Evolutionary conservation across 768 basidiomycete genomes (phyloP).

Genomic region (Pulveroboletus frians): DNA sequence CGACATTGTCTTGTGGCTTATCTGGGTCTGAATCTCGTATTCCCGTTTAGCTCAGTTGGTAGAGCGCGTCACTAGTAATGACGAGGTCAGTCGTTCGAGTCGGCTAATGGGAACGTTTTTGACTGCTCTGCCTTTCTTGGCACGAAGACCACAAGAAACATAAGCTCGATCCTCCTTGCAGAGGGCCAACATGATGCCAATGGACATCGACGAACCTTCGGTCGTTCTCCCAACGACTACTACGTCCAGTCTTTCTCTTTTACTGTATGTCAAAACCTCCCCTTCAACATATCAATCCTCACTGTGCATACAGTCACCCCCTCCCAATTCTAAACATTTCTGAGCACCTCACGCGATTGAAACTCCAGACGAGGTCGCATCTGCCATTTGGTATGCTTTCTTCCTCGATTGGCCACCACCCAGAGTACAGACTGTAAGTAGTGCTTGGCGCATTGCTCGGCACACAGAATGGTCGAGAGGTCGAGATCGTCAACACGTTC

Average conservation of each 20-base stretch:
- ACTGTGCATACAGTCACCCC: slow-evolving; percentile 65
- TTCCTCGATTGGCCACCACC: not conserved
- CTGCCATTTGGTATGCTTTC: slow-evolving; percentile 58
- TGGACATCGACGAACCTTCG: slow-evolving; percentile 75
- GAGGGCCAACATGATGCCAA: slow-evolving; percentile 41
- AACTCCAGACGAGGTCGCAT: slow-evolving; percentile 59
- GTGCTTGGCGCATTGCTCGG: slow-evolving; percentile 93
- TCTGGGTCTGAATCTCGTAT: too few relatives aligned
- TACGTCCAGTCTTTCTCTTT: slow-evolving; percentile 67
- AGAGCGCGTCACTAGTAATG: slow-evolving; percentile 48
- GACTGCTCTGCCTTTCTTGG: not conserved
- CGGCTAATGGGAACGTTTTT: slow-evolving; percentile 37
- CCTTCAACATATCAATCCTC: slow-evolving; percentile 4
- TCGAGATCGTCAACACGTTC: slow-evolving; percentile 96
- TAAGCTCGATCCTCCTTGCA: not conserved
- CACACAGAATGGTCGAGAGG: slow-evolving; percentile 88
- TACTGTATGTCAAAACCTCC: slow-evolving; percentile 48
- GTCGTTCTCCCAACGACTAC: slow-evolving; percentile 70
- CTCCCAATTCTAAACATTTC: slow-evolving; percentile 95
- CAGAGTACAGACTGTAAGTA: slow-evolving; percentile 27
- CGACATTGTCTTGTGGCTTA: not conserved
- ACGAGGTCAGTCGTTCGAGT: slow-evolving; percentile 41
- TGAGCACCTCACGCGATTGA: slow-evolving; percentile 85
- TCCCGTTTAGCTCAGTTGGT: slow-evolving; percentile 45
- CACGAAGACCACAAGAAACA: not conserved